A percentile compares a stretch with the other conserved stretches of the same genome.
Evolutionary conservation across 768 basidiomycete species (phyloP).

Genomic region (Termitomyces sp.): DNA sequence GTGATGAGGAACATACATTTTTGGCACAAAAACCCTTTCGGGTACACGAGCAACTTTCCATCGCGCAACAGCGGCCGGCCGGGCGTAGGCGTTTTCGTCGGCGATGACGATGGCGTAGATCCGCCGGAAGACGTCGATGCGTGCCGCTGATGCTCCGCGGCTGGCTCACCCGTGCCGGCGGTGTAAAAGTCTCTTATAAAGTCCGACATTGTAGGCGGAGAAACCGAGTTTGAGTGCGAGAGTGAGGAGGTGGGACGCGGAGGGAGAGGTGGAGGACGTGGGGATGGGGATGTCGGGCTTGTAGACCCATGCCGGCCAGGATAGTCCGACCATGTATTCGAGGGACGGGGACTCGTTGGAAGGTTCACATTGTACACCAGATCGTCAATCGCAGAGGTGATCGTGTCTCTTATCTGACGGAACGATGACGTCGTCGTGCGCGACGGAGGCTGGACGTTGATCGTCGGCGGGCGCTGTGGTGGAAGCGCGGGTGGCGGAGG

Average conservation of each 20-base stretch:
- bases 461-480: constrained; percentile 9
- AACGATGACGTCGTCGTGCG: constrained; percentile 1
- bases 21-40: constrained; percentile 52
- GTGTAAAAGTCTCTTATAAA: constrained; percentile 66
- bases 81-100: constrained; percentile 57
- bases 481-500: constrained; percentile 2
- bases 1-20: constrained; percentile 50
- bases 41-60: constrained; percentile 68
- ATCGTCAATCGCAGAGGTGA: constrained; percentile 5
- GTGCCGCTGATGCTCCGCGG: too few species aligned
- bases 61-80: constrained; percentile 66
- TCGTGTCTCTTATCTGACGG: constrained; percentile 8
- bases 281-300: constrained; percentile 3
- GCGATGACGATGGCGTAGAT: constrained; percentile 36
- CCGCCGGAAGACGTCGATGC: background rate
- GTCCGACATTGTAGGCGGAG: constrained; percentile 28
- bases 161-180: constrained; percentile 38
- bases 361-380: background rate
- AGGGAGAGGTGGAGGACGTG: constrained; percentile 12
- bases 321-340: constrained; percentile 26
- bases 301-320: too few species aligned
- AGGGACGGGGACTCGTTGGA: background rate
- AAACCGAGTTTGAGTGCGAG: too few species aligned
- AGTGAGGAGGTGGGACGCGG: constrained; percentile 19
- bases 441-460: background rate